A percentile compares a stretch with the other conserved stretches of the same genome.
Evolutionary conservation across 2,329 filamentous ascomycete species (phyloP).

Genomic region (Penicillium sp.): DNA sequence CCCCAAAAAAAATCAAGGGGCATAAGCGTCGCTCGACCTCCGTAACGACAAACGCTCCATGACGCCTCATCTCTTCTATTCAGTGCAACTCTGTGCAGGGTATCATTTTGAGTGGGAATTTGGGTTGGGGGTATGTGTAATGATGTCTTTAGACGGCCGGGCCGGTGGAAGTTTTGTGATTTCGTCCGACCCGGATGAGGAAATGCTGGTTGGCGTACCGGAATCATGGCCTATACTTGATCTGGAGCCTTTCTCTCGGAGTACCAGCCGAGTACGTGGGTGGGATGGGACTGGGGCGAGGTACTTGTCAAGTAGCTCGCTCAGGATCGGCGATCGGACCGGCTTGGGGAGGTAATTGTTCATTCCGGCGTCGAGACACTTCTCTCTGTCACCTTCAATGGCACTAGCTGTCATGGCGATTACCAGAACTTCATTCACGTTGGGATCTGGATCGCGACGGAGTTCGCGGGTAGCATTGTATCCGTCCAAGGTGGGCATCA

Average conservation of each 20-base stretch:
- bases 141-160: slow-evolving; percentile 21
- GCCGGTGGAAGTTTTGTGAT: slow-evolving; percentile 19
- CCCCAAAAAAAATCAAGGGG: background rate
- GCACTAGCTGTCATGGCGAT: slow-evolving; percentile 97
- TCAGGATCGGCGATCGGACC: slow-evolving; percentile 83
- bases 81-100: slow-evolving; percentile 14
- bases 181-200: slow-evolving; percentile 29
- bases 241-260: slow-evolving; percentile 30
- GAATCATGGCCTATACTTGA: slow-evolving; percentile 29
- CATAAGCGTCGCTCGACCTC: background rate
- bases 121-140: slow-evolving; percentile 10
- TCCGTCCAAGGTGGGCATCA: slow-evolving; percentile 91
- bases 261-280: slow-evolving; percentile 31
- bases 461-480: slow-evolving; percentile 87
- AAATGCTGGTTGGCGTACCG: slow-evolving; percentile 26
- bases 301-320: slow-evolving; percentile 74
- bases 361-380: slow-evolving; percentile 94
- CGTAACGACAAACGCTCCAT: background rate
- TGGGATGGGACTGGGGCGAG: slow-evolving; percentile 52
- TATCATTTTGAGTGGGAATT: slow-evolving; percentile 14
- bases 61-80: background rate
- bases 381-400: slow-evolving; percentile 91
- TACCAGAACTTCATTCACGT: slow-evolving; percentile 79
- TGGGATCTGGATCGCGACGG: slow-evolving; percentile 71
- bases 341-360: slow-evolving; percentile 97